Evolutionary conservation across 805 yeast genomes (phyloP).

Genomic region (Yamadazyma takamatsuzukensis): DNA sequence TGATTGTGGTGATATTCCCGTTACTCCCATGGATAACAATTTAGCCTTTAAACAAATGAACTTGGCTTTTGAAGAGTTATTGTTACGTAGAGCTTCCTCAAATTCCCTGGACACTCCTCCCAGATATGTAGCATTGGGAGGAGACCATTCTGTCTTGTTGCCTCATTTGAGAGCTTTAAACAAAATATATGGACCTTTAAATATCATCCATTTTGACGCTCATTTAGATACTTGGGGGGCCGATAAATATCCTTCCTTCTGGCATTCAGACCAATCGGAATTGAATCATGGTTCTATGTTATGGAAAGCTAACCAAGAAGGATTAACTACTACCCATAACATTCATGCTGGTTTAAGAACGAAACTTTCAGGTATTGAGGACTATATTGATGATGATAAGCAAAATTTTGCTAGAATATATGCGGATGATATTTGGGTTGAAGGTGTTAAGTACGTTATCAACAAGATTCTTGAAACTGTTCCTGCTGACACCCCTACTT

Average conservation of each 20-base stretch:
- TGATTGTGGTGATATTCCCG: slow-evolving; percentile 59
- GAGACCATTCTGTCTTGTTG: slow-evolving; percentile 75
- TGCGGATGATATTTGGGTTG: slow-evolving; percentile 70
- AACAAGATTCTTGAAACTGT: slow-evolving; percentile 50
- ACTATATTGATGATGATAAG: slow-evolving; percentile 60
- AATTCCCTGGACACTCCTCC: slow-evolving; percentile 41
- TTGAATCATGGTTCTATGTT: slow-evolving; percentile 85
- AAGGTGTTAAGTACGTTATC: slow-evolving; percentile 60
- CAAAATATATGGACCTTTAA: slow-evolving; percentile 59
- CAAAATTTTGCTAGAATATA: slow-evolving; percentile 69
- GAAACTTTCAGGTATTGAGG: slow-evolving; percentile 60
- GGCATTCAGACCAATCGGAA: slow-evolving; percentile 55
- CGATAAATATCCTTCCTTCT: slow-evolving; percentile 59
- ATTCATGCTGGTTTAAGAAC: slow-evolving; percentile 79
- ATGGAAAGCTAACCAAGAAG: slow-evolving; percentile 76
- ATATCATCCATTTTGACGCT: slow-evolving; percentile 80
- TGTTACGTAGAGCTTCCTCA: slow-evolving; percentile 34
- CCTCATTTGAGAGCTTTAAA: slow-evolving; percentile 68
- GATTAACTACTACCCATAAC: slow-evolving; percentile 54
- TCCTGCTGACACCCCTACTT: slow-evolving; percentile 65
- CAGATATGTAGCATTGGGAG: slow-evolving; percentile 69
- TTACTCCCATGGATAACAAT: slow-evolving; percentile 55
- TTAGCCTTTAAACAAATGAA: slow-evolving; percentile 54
- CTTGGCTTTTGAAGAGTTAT: slow-evolving; percentile 51
- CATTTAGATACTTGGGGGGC: slow-evolving; percentile 85